These are phyloP conservation scores for Diaporthe citri DNA, from an alignment of 2,329 filamentous ascomycete genomes.

Conservation along the genomic window DNA sequence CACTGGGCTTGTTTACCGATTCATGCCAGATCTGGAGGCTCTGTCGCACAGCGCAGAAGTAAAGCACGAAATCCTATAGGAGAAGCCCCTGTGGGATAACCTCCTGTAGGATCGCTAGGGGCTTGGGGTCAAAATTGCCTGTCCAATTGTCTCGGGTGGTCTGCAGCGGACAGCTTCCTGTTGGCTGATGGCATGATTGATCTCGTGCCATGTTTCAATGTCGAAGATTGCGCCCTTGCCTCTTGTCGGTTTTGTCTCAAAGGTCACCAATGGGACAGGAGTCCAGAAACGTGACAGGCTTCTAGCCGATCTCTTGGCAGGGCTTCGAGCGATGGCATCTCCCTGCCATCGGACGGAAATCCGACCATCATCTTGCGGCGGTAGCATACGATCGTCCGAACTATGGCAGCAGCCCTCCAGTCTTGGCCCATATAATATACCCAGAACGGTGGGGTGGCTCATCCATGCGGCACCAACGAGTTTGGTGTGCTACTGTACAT, in stretches of 20 bases:
- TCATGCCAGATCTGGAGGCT: background rate
- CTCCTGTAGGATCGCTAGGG: background rate
- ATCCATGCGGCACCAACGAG: background rate
- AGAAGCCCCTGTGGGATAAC: too few relatives aligned
- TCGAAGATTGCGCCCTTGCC: background rate
- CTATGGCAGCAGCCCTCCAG: background rate
- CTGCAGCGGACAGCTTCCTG: background rate
- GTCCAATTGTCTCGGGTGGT: conserved; percentile 1
- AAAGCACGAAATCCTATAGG: background rate
- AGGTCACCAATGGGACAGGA: background rate
- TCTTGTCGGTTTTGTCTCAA: background rate
- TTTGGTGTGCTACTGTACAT: background rate
- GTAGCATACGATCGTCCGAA: background rate
- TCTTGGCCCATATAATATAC: background rate
- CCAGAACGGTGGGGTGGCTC: conserved; percentile 5
- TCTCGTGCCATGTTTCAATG: background rate
- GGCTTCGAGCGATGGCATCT: conserved; percentile 7
- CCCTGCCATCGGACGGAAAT: conserved; percentile 7
- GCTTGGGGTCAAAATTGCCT: background rate
- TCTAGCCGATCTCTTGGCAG: conserved; percentile 26
- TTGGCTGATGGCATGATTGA: background rate
- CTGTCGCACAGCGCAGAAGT: background rate
- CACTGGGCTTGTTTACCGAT: background rate
- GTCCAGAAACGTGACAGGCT: conserved; percentile 26
- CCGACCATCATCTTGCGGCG: background rate